Base-by-base conservation (phyloP, 371 early-diverging fungal species). In the Mucor saturninus region DNA sequence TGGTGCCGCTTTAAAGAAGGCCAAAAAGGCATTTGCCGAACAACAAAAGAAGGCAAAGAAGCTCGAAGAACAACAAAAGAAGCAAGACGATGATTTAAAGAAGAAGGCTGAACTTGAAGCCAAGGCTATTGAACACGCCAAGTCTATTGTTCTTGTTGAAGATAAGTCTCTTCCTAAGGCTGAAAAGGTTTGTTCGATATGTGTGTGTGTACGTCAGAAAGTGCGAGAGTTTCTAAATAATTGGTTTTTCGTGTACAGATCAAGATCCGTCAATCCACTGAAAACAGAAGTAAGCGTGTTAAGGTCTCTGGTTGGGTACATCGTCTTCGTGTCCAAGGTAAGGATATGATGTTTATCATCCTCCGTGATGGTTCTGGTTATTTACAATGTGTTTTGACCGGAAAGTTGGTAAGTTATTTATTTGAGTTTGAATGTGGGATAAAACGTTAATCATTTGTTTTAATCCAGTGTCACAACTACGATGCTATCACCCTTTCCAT, bases 301-400 rank as follows among this genome's bases (percentile, higher is more conserved):
- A 85, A 83, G 72, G 90, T 98, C 4, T 89, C 86, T 48, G 99
- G 97, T 56, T 98, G 99, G 99, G 97, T 98, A 40, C 97, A 97
- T 79, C 91, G 96, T 61, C 84, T 91, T 62, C 93, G 98, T 64
- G 91, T 91, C 37, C 98, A 98, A 83, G 98, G 98, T 65, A 96
- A 95, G 81, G 95, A 95, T 83, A 91, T 98, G 92, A 91, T 90
- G 86, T 98, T 98, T 72, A 68, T 96, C 35, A 88, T 96, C 11
- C 78, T 99, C 59, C 89, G 99, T 62, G 99, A 99, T 74, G 99
- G 99, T 49, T 85, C 93, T 46, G 99, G 97, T 13, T 94, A 84
- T 67, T 75, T 99, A 64, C 99, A 99, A 78, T 94, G 95, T 78
- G 89, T 98, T 42, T 79, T 99, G 62, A 94, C 89, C 40, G 94